A percentile compares a stretch with the other conserved stretches of the same genome.
phyloP scores from a whole-genome alignment of 768 basidiomycete species.

The Lentinula raphanica region DNA sequence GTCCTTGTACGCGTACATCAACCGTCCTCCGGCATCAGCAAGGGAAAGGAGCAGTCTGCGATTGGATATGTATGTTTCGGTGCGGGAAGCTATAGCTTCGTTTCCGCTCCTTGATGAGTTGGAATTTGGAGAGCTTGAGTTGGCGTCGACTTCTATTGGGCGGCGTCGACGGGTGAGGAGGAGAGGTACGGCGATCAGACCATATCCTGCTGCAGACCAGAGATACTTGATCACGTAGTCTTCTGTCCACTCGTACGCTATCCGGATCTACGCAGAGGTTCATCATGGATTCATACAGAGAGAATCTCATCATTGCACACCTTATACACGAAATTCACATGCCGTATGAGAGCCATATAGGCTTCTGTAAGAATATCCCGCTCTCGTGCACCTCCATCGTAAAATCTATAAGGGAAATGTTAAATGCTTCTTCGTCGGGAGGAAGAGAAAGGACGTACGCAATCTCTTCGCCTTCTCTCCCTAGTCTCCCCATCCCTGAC shows the following conservation, averaged over 20 bases:
- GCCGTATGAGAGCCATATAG: constrained; percentile 76
- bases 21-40: constrained; percentile 91
- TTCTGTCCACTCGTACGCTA: constrained; percentile 93
- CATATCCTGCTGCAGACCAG: constrained; percentile 79
- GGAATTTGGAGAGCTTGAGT: background rate
- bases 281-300: background rate
- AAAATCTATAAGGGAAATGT: constrained; percentile 60
- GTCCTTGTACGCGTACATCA: constrained; percentile 98
- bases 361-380: constrained; percentile 73
- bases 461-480: constrained; percentile 87
- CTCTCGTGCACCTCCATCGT: constrained; percentile 83
- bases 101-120: background rate
- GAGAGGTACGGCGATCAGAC: constrained; percentile 86
- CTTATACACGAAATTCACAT: constrained; percentile 91
- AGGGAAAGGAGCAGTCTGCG: constrained; percentile 85
- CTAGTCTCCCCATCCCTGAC: constrained; percentile 78
- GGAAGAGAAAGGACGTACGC: constrained; percentile 49
- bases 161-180: constrained; percentile 61
- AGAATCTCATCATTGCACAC: constrained; percentile 25
- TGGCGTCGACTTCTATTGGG: constrained; percentile 10
- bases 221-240: constrained; percentile 93
- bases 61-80: constrained; percentile 86
- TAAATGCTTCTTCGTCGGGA: background rate
- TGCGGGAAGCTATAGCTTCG: background rate
- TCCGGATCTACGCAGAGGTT: constrained; percentile 55